phyloP scores from a whole-genome alignment of 2,329 filamentous ascomycete genomes.

The Xylaria sp. region DNA sequence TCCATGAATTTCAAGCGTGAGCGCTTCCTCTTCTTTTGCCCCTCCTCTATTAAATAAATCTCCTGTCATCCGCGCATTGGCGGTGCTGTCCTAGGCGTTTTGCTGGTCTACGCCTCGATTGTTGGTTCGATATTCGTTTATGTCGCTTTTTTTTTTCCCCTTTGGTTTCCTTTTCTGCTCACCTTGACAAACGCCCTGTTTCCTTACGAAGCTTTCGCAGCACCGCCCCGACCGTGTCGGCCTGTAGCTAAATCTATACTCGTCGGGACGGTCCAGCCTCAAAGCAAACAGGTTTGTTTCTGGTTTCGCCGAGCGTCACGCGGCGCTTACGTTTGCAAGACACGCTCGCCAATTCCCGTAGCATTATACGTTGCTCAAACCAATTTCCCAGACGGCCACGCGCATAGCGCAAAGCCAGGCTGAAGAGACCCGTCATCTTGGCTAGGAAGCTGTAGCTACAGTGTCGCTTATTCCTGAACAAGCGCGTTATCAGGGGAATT shows the following conservation, averaged over 20 bases:
- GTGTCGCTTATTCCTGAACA: conserved; percentile 28
- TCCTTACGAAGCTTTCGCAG: conserved; percentile 9
- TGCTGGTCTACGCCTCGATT: conserved; percentile 23
- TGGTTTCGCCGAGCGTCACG: conserved; percentile 23
- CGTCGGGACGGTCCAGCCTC: conserved; percentile 19
- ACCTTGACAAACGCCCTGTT: neutral
- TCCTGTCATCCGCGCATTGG: conserved; percentile 26
- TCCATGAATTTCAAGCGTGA: conserved; percentile 30
- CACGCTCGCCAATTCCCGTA: conserved; percentile 18
- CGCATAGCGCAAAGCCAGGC: conserved; percentile 22
- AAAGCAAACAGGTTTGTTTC: conserved; percentile 22
- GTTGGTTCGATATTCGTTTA: neutral
- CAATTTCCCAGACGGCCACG: conserved; percentile 16
- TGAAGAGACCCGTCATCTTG: conserved; percentile 17
- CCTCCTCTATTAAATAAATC: conserved; percentile 33
- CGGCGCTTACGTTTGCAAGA: conserved; percentile 26
- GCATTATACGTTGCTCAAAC: conserved; percentile 25
- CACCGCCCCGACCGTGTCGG: conserved; percentile 4
- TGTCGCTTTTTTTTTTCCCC: neutral
- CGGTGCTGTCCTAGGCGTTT: conserved; percentile 21
- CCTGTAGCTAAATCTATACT: conserved; percentile 17
- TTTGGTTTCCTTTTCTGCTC: neutral
- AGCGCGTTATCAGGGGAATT: conserved; percentile 27
- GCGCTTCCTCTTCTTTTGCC: conserved; percentile 33
- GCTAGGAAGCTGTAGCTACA: conserved; percentile 23